phyloP scores from a whole-genome alignment of 768 basidiomycete genomes.

The Gautieria morchelliformis region DNA sequence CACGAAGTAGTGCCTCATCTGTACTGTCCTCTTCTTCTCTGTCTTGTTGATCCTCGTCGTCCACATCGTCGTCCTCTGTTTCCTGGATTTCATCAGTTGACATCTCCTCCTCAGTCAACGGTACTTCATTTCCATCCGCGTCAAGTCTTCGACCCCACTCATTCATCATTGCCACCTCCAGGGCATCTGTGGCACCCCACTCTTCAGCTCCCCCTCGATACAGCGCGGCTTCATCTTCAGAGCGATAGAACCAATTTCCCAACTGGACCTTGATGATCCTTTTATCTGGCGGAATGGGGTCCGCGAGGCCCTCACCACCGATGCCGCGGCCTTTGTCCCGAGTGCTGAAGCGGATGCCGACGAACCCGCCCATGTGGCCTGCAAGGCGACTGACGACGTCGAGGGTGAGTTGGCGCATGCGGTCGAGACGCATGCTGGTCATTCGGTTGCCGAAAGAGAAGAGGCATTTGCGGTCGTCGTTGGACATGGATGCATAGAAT shows the following conservation, averaged over 20 bases:
- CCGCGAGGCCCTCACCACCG: constrained; percentile 28
- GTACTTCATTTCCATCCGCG: constrained; percentile 3
- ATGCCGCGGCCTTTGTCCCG: constrained; percentile 25
- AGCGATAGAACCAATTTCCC: constrained; percentile 22
- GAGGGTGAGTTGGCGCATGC: constrained; percentile 22
- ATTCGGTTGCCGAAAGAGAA: constrained; percentile 24
- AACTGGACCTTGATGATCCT: constrained; percentile 27
- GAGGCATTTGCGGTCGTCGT: constrained; percentile 26
- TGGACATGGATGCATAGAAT: constrained; percentile 24
- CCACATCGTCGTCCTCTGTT: constrained; percentile 8
- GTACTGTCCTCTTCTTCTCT: not conserved
- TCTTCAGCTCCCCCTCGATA: constrained; percentile 12
- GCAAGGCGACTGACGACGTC: constrained; percentile 22
- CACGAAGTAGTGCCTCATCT: not conserved
- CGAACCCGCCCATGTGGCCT: constrained; percentile 29
- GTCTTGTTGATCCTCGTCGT: not conserved
- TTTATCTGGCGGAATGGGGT: constrained; percentile 22
- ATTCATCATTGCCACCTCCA: constrained; percentile 3
- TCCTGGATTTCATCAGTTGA: constrained; percentile 4
- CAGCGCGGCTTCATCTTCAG: constrained; percentile 15
- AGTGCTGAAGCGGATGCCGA: constrained; percentile 26
- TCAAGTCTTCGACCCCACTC: constrained; percentile 1
- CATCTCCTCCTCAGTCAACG: not conserved
- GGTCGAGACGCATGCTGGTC: constrained; percentile 25
- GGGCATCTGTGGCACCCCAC: not conserved